Evolutionary conservation across 257 asterid genomes (phyloP).

Genomic region (Scutellaria barbata): DNA sequence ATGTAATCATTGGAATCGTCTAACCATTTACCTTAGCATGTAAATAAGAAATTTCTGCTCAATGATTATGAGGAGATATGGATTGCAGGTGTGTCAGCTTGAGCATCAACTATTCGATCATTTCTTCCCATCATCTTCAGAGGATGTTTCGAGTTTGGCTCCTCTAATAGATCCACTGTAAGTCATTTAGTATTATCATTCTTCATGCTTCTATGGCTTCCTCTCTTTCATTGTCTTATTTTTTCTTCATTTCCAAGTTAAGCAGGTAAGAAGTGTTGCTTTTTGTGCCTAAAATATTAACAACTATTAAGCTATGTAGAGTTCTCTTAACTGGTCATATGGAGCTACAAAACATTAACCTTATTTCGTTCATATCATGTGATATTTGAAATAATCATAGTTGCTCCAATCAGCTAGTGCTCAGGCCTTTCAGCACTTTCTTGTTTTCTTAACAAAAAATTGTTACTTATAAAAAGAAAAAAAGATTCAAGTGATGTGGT

Average conservation of each 20-base stretch:
- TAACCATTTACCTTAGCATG: conserved; percentile 9
- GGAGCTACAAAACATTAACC: conserved; percentile 26
- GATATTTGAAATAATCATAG: conserved; percentile 26
- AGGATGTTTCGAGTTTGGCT: conserved; percentile 90
- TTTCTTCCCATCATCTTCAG: conserved; percentile 98
- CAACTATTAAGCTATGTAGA: conserved; percentile 6
- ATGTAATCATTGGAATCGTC: conserved; percentile 9
- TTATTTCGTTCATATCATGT: conserved; percentile 11
- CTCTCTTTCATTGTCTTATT: conserved; percentile 24
- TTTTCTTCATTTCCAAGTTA: conserved; percentile 8
- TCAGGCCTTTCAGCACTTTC: not conserved
- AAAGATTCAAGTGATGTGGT: conserved; percentile 22
- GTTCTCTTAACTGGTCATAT: conserved; percentile 4
- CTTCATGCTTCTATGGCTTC: conserved; percentile 18
- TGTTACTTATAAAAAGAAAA: too few species aligned
- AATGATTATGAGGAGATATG: conserved; percentile 29
- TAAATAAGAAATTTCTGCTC: conserved; percentile 9
- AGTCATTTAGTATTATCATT: conserved; percentile 43
- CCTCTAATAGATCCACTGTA: conserved; percentile 93
- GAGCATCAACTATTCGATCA: conserved; percentile 93
- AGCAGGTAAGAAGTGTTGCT: conserved; percentile 17
- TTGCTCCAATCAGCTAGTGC: conserved; percentile 17
- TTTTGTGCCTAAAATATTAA: conserved; percentile 5
- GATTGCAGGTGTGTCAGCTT: conserved; percentile 86
- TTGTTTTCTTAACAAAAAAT: conserved; percentile 17